Percentiles rank a stretch among this genome's conserved stretches.
Conservation (phyloP, 176 grass and related monocot species). For the Bonia amplexicaulis region DNA sequence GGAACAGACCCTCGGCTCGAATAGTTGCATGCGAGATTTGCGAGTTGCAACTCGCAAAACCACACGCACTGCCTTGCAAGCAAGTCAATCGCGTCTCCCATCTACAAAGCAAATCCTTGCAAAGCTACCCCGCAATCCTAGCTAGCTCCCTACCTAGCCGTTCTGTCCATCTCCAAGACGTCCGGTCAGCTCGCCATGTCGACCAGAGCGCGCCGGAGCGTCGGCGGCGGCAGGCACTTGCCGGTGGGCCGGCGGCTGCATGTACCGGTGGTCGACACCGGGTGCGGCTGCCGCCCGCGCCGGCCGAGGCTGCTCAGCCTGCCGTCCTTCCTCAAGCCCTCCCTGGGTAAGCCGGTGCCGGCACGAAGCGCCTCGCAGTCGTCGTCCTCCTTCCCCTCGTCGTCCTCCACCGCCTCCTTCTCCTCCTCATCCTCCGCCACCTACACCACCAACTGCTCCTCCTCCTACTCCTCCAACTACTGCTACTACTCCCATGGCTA, state of each 20-base stretch:
- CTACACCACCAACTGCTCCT: constrained; percentile 23
- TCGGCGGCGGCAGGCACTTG: constrained; percentile 18
- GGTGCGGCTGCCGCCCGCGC: constrained; percentile 50
- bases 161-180: background rate
- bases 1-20: background rate
- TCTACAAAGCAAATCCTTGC: background rate
- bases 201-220: background rate
- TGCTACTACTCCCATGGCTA: background rate
- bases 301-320: constrained; percentile 31
- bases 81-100: background rate
- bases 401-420: constrained; percentile 34
- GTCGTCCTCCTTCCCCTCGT: background rate
- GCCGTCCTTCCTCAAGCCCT: constrained; percentile 38
- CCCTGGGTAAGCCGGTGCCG: background rate
- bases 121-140: background rate
- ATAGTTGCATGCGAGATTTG: background rate
- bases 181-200: background rate
- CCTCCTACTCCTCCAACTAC: constrained; percentile 8
- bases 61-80: background rate
- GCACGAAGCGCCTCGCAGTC: background rate
- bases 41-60: background rate
- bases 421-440: constrained; percentile 27
- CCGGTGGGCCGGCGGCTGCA: constrained; percentile 36
- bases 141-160: background rate
- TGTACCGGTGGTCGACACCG: constrained; percentile 42